Evolutionary conservation across 768 basidiomycete genomes (phyloP), one percentile per base, ranked within the genome.

Genomic region (Mycena galopus): DNA sequence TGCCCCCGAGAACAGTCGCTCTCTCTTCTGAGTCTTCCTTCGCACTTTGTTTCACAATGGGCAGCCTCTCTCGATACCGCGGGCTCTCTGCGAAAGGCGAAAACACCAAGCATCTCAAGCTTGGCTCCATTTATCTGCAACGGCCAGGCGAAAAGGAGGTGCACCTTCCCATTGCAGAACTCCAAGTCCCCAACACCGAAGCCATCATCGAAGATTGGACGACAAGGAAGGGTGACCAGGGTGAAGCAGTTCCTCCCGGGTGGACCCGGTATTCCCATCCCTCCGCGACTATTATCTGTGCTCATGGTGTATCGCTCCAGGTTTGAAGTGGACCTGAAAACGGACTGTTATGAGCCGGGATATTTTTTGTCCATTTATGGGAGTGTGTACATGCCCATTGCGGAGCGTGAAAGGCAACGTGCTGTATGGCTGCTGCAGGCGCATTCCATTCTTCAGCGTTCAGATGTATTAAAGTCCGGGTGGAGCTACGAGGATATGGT

Each of bases 61-160:
- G 66, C 0, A 67, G 23, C 21, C 57, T 67, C 57, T 67, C 66
- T 8, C 19, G 66, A 25, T 67, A 67, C n/a, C 57, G 66, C 19
- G 56, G 23, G 12, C 66, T 67, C 32, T 59, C 57, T 12, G 27
- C 37, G 6, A 67, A 35, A 11, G 32, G 44, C 37, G 39, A 25
- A 14, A 50, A 27, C n/a, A 29, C 8, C 19, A 6, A 50, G 4
- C 10, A 50, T 17, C 53, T 67, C 21, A 67, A 67, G 25, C 42
- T 67, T 21, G 57, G 66, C 1, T 59, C 66, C 12, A 67, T 67
- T 4, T 67, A 67, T 57, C 66, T 67, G 16, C 57, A 60, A 25
- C 57, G 58, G 25, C 66, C 42, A 16, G 66, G 33, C 32, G 58
- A 59, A 2, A 32, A 14, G 4, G 66, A 67, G 23, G 42, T 67